Evolutionary conservation across 73 alveolate species (phyloP).

Genomic region (Uronychia binucleata): DNA sequence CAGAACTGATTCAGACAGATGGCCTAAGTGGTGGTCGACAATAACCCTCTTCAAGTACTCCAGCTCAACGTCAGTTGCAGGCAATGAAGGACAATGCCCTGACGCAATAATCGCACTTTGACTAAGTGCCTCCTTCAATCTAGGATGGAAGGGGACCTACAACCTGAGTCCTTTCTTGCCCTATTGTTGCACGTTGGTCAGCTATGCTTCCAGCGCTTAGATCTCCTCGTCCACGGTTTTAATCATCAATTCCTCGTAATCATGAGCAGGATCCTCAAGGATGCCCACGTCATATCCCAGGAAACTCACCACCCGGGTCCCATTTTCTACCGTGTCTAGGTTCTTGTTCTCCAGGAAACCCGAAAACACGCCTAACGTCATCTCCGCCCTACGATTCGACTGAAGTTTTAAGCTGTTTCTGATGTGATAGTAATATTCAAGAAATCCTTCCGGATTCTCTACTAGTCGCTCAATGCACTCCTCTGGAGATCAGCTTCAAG

Average conservation of each 20-base stretch:
- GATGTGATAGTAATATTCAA: neutral
- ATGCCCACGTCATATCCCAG: neutral
- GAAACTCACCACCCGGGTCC: neutral
- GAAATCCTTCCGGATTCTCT: neutral
- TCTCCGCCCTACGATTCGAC: neutral
- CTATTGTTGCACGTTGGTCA: neutral
- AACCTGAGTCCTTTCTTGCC: neutral
- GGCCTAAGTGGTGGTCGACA: neutral
- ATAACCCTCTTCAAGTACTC: neutral
- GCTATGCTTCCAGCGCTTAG: neutral
- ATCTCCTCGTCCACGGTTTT: neutral
- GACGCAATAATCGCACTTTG: too few relatives aligned
- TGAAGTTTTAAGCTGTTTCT: neutral
- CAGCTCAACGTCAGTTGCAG: neutral
- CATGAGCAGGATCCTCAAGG: neutral
- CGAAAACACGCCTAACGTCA: neutral
- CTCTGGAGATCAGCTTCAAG: neutral
- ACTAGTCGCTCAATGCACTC: neutral
- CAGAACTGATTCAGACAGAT: neutral
- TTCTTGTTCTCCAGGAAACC: neutral
- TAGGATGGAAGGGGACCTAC: too few relatives aligned
- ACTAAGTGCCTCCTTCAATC: too few relatives aligned
- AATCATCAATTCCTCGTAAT: neutral
- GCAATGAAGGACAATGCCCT: too few relatives aligned
- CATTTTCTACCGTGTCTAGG: neutral